Evolutionary conservation across 148 eudicot genomes (phyloP), one percentile per base, ranked within the genome.

Genomic region (Tetragonia tetragonoides): DNA sequence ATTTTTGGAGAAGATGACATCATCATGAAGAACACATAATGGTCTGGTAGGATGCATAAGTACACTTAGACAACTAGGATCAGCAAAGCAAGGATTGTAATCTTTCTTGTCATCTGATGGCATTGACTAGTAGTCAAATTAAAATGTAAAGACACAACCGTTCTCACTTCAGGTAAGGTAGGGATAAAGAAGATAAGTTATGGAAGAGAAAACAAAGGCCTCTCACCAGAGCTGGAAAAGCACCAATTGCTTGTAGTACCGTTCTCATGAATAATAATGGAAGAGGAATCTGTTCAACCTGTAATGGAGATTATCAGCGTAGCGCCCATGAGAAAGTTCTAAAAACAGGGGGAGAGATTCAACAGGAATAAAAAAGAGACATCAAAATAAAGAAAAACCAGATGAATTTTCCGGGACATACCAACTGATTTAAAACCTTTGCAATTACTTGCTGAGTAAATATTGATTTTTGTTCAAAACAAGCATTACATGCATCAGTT

Each of bases 231-330:
- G 95, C 88, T 42, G 99, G 97, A 83, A 91, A 95, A 83, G 97
- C 97, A 72, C 95, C 96, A 60, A 91, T 89, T 68, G 99, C 93
- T 83, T 95, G 99, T 76, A 95, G 83, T 47, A 95, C 99, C 68
- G 99, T 93, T 16, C 99, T 91, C 99, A 95, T 95, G 85, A 95
- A 95, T 75, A 95, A 76, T 56, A 95, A 72, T 21, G 99, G 97
- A 73, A 91, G 97, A 77, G 99, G 99, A 86, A 90, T 95, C 86
- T 93, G 99, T 82, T 91, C 97, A 84, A 95, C 99, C 99, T 95
- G 89, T 53, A 41, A 85, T 37, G 72, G 42, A 69, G 28, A 70
- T 60, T 65, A 37, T 21, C 62, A 15, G 4, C 15, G 6, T 6
- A 18, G 44, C 69, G 67, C 15, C 51, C 49, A 81, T 70, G 20